A percentile compares a stretch with the other conserved stretches of the same genome.
Evolutionary conservation across 352 stramenopile species (phyloP).

Genomic region (Globisporangium paddicum): DNA sequence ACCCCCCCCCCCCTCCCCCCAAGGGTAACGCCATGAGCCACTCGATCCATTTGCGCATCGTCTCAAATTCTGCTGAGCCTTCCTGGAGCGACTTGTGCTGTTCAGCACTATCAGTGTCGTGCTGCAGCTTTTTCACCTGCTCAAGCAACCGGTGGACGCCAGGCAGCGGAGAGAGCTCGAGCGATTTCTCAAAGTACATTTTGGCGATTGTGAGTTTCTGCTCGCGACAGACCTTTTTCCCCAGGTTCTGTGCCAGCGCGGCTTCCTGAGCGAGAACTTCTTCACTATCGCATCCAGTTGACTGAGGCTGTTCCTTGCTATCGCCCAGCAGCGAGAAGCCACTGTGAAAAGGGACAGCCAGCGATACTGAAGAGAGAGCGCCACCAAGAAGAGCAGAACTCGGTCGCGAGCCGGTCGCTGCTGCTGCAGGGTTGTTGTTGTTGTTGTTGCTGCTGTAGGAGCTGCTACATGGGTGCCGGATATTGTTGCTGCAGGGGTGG

Average conservation of each 20-base stretch:
- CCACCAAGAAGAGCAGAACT: slow-evolving; percentile 1
- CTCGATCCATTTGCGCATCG: slow-evolving; percentile 44
- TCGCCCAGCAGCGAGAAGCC: neutral
- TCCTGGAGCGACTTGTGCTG: slow-evolving; percentile 10
- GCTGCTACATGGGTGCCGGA: neutral
- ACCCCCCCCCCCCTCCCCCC: slow-evolving; percentile 28
- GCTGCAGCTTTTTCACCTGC: slow-evolving; percentile 17
- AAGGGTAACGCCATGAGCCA: slow-evolving; percentile 57
- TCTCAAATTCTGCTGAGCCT: slow-evolving; percentile 24
- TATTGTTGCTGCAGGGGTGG: neutral
- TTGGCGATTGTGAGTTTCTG: slow-evolving; percentile 36
- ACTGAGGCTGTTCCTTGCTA: neutral
- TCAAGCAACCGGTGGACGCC: slow-evolving; percentile 44
- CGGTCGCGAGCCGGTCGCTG: slow-evolving; percentile 7
- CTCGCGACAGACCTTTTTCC: slow-evolving; percentile 49
- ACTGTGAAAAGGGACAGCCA: neutral
- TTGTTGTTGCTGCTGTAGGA: neutral
- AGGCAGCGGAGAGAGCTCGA: slow-evolving; percentile 49
- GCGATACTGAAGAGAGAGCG: neutral
- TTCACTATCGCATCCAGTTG: slow-evolving; percentile 10
- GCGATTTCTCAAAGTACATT: slow-evolving; percentile 57
- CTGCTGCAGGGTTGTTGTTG: neutral
- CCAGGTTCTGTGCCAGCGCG: slow-evolving; percentile 54
- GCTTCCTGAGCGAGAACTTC: slow-evolving; percentile 47
- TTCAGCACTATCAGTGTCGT: slow-evolving; percentile 10